Base-by-base conservation (phyloP, 2,329 filamentous ascomycete species). In the Clarireedia homoeocarpa region DNA sequence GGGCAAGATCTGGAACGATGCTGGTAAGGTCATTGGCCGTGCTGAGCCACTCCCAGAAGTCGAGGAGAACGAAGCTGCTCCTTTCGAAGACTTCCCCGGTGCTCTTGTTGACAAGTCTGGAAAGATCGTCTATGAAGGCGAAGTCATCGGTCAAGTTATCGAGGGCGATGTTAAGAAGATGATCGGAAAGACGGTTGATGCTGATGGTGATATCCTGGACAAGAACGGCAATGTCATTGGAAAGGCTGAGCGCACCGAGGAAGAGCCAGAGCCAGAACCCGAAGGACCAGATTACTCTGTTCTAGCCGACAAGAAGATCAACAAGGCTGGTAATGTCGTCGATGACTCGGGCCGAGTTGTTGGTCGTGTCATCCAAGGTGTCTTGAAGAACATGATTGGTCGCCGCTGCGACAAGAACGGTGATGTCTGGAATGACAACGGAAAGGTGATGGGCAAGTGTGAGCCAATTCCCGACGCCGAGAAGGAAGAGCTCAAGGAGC, bases 131-230 rank as follows among this genome's bases (percentile, higher is more conserved):
- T 78, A 74, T 57, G 73, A 78, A 7, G 79, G 75, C 12, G 74
- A 77, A 49, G 75, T 81, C 53, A 66, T 75, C 40, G 85, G 85
- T 39, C 79, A 79, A 51, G 71, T 88, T 3, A 70, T 82, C 4
- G 79, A 86, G 58, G 85, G 85, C 7, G 84, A 88, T 50, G 66
- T 76, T 4, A 83, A 84, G 71, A 77, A 77, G 53, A 75, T 88
- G 30, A 77, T 82, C 58, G 85, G 85, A 34, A 85, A 84, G 68
- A 71, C 76, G 38, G 88, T 94, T 14, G 89, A 94, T 58, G 86
- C 89, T 60, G 89, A 94, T 60, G 89, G 89, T 40, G 89, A 94
- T 56, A 83, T 95, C 38, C 77, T 88, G 54, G 89, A 94, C 74
- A 85, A 84, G 70, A 89, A 89, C 66, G 81, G 81, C 26, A 84